Percentiles rank a stretch among this genome's conserved stretches.
Conservation (phyloP, 2,329 filamentous ascomycete genomes). For the Clonostachys rhizophaga region DNA sequence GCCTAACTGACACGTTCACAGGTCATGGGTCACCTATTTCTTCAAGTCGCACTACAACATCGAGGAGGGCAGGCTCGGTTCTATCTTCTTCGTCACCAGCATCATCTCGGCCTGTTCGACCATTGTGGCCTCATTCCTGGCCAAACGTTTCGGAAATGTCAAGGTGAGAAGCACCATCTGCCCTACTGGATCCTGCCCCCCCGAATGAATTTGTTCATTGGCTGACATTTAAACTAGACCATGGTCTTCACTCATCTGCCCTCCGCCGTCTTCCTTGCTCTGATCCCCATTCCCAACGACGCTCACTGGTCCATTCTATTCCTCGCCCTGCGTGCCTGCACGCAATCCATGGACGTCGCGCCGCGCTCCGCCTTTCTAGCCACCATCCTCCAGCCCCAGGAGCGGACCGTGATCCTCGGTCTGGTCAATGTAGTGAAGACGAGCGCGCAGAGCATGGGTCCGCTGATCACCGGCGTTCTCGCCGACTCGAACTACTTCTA, state of each 20-base stretch:
- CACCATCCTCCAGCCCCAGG: slow-evolving; percentile 55
- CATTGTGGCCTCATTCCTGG: slow-evolving; percentile 47
- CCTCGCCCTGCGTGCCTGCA: slow-evolving; percentile 56
- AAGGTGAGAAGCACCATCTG: not conserved
- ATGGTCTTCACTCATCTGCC: slow-evolving; percentile 75
- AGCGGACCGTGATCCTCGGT: slow-evolving; percentile 70
- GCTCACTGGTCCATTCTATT: slow-evolving; percentile 34
- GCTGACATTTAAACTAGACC: slow-evolving; percentile 34
- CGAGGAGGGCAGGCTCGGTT: slow-evolving; percentile 43
- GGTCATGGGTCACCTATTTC: slow-evolving; percentile 55
- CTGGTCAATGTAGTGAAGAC: slow-evolving; percentile 68
- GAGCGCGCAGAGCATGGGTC: slow-evolving; percentile 54
- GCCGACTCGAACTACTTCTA: slow-evolving; percentile 53
- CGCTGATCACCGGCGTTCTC: slow-evolving; percentile 59
- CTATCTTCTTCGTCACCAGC: slow-evolving; percentile 49
- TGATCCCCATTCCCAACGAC: slow-evolving; percentile 54
- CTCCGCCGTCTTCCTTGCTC: slow-evolving; percentile 57
- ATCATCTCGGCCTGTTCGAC: slow-evolving; percentile 46
- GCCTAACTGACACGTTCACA: slow-evolving; percentile 28
- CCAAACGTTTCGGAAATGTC: slow-evolving; percentile 55
- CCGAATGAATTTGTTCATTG: too few species aligned
- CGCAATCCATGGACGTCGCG: slow-evolving; percentile 66
- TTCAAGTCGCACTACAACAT: slow-evolving; percentile 44
- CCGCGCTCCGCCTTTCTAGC: slow-evolving; percentile 68
- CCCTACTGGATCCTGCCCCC: too few species aligned